Base-by-base conservation (phyloP, 1,284 basidiomycete genomes). In the Sanguinoderma infundibulare region DNA sequence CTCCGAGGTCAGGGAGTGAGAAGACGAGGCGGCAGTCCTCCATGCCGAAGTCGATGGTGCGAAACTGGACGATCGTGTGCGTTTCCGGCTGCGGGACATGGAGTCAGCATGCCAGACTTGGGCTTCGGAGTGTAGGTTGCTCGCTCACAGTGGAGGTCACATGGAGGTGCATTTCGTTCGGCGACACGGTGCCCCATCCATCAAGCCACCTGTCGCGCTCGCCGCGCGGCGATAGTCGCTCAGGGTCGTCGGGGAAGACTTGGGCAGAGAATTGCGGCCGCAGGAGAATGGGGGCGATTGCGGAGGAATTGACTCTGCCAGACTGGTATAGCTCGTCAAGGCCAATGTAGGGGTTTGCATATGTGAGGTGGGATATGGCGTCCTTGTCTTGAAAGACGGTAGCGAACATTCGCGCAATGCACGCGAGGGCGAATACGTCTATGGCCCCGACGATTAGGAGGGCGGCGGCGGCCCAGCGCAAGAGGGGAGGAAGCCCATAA, bases 21-120 rank as follows among this genome's bases (percentile, higher is more conserved):
- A 53, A 8, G 15, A 53, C 38, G 38, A 53, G 59, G 49, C 61
- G 57, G 52, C 52, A 69, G n/a, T 54, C 52, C 49, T 69, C 68
- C 68, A 69, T 69, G 32, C 68, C 68, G 38, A 47, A 69, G 60
- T 69, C 68, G 22, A 66, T 60, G 24, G 61, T 59, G 30, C 66
- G 60, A 53, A 69, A 68, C 49, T 69, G 68, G 2, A 55, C 55
- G 53, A 69, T 57, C 15, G 62, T 62, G 53, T 53, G 53, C n/a
- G 58, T 66, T 64, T 68, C 1, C 5, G 14, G 5, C 5, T 10
- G 34, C 28, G 15, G 17, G 10, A 7, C 12, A 9, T 8, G 17
- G 36, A 38, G 36, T 9, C 8, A 17, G 36, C 17, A 17, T 38
- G 9, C 17, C 36, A 38, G 36, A 8, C 8, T n/a, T n/a, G n/a